Evolutionary conservation across 805 yeast species (phyloP), one percentile per base, ranked within the genome.

Genomic region (Pichia deserticola): DNA sequence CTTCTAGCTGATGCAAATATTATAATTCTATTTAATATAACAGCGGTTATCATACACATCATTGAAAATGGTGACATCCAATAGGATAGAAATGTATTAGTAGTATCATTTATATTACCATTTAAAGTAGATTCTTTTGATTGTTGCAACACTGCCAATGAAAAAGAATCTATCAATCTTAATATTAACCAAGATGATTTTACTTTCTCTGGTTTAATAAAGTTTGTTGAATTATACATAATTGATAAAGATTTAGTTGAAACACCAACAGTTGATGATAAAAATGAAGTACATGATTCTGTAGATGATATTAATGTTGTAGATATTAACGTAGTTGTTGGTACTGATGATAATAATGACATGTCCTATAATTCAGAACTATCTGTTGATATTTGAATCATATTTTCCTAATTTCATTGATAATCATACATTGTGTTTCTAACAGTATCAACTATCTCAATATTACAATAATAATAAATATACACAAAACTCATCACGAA

Each of bases 1-100:
- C 75, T 62, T 48, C 82, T 59, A 7, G 79, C 65, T 0, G 82
- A 69, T 2, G 86, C 81, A 72, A 81, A 79, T 4, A 78, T 76
- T 25, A 73, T 69, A 5, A 83, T 75, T 54, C 87, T 66, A 61
- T 82, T 82, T 52, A 82, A 64, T 3, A 80, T 56, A 5, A 82
- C 65, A 1, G 84, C 86, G 54, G 81, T 77, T 8, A 76, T 59
- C 73, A 81, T 77, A 61, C 85, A 80, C 32, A 71, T 67, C 29
- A 73, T 61, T 2, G 82, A 77, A 58, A 74, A 78, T 0, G 75
- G 74, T 11, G 79, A 72, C 13, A 75, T 61, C 53, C 78, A 70
- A 55, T 76, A 78, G 29, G 71, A 66, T 45, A 74, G 60, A 75
- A 80, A 69, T 54, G 77, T 69, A 4, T 25, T 45, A 9, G 48